Evolutionary conservation across 768 basidiomycete genomes (phyloP).

Genomic region (Boletus reticuloceps): DNA sequence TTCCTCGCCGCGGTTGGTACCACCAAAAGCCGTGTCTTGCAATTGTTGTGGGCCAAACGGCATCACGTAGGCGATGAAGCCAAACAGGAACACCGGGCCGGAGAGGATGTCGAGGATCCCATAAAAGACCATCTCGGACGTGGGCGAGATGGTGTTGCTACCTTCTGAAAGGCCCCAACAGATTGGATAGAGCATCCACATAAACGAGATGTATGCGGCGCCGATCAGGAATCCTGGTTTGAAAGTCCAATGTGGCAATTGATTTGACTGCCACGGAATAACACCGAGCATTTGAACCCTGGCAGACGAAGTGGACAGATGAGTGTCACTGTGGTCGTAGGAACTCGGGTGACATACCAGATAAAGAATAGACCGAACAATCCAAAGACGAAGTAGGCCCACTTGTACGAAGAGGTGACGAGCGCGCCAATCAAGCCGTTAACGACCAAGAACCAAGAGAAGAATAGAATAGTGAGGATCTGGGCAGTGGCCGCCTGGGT

Average conservation of each 20-base stretch:
- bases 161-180: constrained; percentile 56
- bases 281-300: constrained; percentile 34
- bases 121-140: constrained; percentile 55
- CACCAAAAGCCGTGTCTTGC: constrained; percentile 7
- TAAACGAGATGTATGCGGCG: constrained; percentile 47
- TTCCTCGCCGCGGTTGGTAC: background rate
- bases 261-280: constrained; percentile 5
- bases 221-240: constrained; percentile 31
- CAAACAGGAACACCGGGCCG: constrained; percentile 37
- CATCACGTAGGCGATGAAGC: constrained; percentile 23
- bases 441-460: constrained; percentile 46
- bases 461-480: constrained; percentile 37
- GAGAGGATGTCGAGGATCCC: constrained; percentile 44
- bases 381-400: constrained; percentile 50
- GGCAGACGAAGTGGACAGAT: background rate
- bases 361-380: constrained; percentile 47
- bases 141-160: constrained; percentile 46
- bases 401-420: constrained; percentile 50
- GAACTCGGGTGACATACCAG: constrained; percentile 33
- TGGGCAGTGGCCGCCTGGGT: constrained; percentile 48
- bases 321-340: background rate
- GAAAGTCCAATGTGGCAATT: too few relatives aligned
- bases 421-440: constrained; percentile 50
- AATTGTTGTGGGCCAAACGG: background rate
- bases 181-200: constrained; percentile 59